Evolutionary conservation across 139 green algal genomes (phyloP).

Genomic region (Chlorella sorokiniana): DNA sequence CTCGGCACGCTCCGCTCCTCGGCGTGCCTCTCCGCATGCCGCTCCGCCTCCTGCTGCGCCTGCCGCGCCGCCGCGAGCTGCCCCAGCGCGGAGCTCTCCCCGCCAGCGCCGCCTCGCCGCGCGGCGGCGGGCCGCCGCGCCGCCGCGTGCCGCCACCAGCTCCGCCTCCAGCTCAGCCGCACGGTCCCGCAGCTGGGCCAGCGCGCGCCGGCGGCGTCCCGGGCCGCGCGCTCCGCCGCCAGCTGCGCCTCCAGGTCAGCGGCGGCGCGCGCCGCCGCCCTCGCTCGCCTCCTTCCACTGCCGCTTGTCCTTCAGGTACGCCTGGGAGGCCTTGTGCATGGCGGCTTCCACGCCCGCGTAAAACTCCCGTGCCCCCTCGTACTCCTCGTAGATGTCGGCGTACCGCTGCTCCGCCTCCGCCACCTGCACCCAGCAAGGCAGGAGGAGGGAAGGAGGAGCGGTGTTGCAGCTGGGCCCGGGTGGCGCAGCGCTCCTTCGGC

Average conservation of each 20-base stretch:
- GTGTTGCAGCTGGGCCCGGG: not conserved
- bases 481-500: too few relatives aligned
- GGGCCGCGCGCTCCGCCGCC: slow-evolving; percentile 14
- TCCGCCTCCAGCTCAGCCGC: slow-evolving; percentile 15
- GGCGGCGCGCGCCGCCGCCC: not conserved
- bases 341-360: slow-evolving; percentile 24
- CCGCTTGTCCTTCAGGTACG: slow-evolving; percentile 20
- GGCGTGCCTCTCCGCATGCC: too few relatives aligned
- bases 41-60: slow-evolving; percentile 1
- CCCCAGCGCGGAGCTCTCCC: slow-evolving; percentile 13
- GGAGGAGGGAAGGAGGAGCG: not conserved
- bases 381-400: slow-evolving; percentile 35
- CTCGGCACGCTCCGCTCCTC: slow-evolving; percentile 22
- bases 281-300: slow-evolving; percentile 20
- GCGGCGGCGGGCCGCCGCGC: not conserved
- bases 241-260: slow-evolving; percentile 1
- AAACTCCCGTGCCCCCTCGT: slow-evolving; percentile 27
- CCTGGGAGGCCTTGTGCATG: slow-evolving; percentile 21
- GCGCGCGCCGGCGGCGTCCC: slow-evolving; percentile 19
- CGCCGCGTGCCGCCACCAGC: not conserved
- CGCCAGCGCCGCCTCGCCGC: slow-evolving; percentile 12
- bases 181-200: slow-evolving; percentile 24
- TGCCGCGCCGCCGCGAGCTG: not conserved
- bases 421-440: slow-evolving; percentile 20
- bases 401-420: slow-evolving; percentile 35